Percentiles rank a stretch among this genome's conserved stretches.
These are phyloP conservation scores for Saturnispora saitoi DNA, from an alignment of 805 yeast species.

Conservation along the genomic window DNA sequence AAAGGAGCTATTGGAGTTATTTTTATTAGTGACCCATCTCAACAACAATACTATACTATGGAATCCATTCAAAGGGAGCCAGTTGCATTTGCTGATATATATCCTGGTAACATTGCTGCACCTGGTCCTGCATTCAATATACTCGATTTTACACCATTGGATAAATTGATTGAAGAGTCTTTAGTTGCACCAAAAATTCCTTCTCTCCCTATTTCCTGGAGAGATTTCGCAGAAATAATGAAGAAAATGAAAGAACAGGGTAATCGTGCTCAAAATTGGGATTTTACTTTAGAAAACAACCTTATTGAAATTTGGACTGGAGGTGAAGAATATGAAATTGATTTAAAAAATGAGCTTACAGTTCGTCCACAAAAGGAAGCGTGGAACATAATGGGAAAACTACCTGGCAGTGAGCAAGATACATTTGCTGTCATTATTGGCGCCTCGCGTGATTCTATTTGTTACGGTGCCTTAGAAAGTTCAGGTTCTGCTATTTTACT, in stretches of 20 bases:
- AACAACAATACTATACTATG: conserved; percentile 26
- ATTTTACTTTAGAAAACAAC: conserved; percentile 18
- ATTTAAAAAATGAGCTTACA: conserved; percentile 32
- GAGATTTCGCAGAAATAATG: conserved; percentile 48
- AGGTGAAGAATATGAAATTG: conserved; percentile 20
- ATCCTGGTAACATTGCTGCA: conserved; percentile 71
- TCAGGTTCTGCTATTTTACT: conserved; percentile 69
- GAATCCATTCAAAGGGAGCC: conserved; percentile 45
- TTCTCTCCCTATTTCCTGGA: conserved; percentile 67
- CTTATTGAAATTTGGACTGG: conserved; percentile 40
- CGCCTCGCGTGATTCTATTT: conserved; percentile 64
- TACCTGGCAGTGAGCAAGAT: conserved; percentile 72
- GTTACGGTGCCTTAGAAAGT: conserved; percentile 65
- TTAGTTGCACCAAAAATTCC: conserved; percentile 62
- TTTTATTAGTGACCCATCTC: conserved; percentile 44
- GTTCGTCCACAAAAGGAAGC: conserved; percentile 50
- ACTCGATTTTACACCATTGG: conserved; percentile 33
- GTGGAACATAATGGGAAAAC: conserved; percentile 73
- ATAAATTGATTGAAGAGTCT: conserved; percentile 37
- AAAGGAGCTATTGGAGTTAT: conserved; percentile 58
- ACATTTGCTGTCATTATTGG: conserved; percentile 71
- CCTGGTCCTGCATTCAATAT: conserved; percentile 58
- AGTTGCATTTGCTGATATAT: conserved; percentile 46
- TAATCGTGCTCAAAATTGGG: conserved; percentile 30
- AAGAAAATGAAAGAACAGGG: conserved; percentile 32